Evolutionary conservation across 2,329 filamentous ascomycete genomes (phyloP).

Genomic region (Paraphoma sp.): DNA sequence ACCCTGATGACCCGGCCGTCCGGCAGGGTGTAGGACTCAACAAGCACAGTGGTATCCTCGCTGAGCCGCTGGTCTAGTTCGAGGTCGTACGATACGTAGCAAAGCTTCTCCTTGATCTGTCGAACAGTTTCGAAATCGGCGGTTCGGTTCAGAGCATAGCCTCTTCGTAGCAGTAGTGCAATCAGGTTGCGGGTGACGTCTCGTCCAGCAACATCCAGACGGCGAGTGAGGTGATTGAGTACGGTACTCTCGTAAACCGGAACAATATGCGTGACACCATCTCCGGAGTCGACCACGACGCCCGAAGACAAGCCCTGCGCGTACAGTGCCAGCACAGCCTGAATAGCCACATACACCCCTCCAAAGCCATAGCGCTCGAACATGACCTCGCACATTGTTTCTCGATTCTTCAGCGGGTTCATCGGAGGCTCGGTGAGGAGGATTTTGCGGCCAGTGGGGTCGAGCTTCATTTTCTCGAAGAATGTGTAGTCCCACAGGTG

Average conservation of each 20-base stretch:
- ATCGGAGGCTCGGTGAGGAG: slow-evolving; percentile 96
- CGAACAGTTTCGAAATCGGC: slow-evolving; percentile 98
- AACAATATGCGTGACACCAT: slow-evolving; percentile 98
- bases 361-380: slow-evolving; percentile 97
- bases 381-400: slow-evolving; percentile 99
- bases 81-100: slow-evolving; percentile 98
- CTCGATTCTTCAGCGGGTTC: slow-evolving; percentile 95
- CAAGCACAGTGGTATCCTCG: slow-evolving; percentile 95
- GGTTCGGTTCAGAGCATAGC: slow-evolving; percentile 96
- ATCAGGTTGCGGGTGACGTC: slow-evolving; percentile 99
- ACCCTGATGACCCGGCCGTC: slow-evolving; percentile 96
- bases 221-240: slow-evolving; percentile 92
- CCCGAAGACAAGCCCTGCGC: slow-evolving; percentile 85
- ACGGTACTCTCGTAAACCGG: slow-evolving; percentile 98
- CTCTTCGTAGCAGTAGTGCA: slow-evolving; percentile 87
- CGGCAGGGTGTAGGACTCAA: slow-evolving; percentile 96
- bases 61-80: slow-evolving; percentile 94
- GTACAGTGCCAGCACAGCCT: slow-evolving; percentile 94
- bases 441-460: slow-evolving; percentile 92
- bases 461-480: slow-evolving; percentile 93
- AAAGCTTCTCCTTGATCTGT: slow-evolving; percentile 99
- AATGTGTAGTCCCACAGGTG: slow-evolving; percentile 99
- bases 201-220: slow-evolving; percentile 92
- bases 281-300: slow-evolving; percentile 98
- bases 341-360: slow-evolving; percentile 96